Percentiles rank a stretch among this genome's conserved stretches.
Evolutionary conservation across 2,329 filamentous ascomycete genomes (phyloP).

Genomic region (Ceratocystis variospora): DNA sequence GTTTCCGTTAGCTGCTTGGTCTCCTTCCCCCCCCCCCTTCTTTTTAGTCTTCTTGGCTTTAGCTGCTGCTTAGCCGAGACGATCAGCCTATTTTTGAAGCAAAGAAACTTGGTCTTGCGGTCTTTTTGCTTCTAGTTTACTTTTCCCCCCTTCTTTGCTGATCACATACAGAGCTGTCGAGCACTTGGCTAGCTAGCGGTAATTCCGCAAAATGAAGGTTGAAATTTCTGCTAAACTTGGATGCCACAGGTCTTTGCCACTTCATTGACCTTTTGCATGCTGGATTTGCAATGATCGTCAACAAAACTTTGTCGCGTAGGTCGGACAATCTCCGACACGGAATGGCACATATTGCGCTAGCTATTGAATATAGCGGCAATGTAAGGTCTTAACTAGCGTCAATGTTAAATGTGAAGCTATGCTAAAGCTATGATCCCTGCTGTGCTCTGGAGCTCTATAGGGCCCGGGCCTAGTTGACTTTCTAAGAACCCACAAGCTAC

Average conservation of each 20-base stretch:
- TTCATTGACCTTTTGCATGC: neutral
- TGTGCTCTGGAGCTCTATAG: neutral
- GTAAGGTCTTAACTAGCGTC: neutral
- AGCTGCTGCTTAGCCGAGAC: conserved; percentile 1
- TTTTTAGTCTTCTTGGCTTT: neutral
- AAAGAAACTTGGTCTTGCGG: neutral
- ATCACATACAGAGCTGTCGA: neutral
- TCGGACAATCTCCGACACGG: neutral
- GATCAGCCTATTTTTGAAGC: neutral
- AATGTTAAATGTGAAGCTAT: neutral
- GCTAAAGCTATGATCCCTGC: neutral
- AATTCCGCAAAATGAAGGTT: neutral
- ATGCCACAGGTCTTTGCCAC: neutral
- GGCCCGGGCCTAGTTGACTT: no score
- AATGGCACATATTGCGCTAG: neutral
- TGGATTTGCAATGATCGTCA: neutral
- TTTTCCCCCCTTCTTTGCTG: neutral
- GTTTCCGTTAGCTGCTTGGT: neutral
- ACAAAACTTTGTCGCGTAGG: neutral
- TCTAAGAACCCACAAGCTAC: no score
- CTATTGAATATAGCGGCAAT: neutral
- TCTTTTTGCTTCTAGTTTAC: neutral
- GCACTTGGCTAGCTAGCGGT: neutral
- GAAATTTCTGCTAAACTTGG: neutral
- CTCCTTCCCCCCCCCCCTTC: neutral